Percentiles rank a stretch among this genome's conserved stretches.
Conservation (phyloP, 345 rosid genomes). For the Gynandropsis gynandra region DNA sequence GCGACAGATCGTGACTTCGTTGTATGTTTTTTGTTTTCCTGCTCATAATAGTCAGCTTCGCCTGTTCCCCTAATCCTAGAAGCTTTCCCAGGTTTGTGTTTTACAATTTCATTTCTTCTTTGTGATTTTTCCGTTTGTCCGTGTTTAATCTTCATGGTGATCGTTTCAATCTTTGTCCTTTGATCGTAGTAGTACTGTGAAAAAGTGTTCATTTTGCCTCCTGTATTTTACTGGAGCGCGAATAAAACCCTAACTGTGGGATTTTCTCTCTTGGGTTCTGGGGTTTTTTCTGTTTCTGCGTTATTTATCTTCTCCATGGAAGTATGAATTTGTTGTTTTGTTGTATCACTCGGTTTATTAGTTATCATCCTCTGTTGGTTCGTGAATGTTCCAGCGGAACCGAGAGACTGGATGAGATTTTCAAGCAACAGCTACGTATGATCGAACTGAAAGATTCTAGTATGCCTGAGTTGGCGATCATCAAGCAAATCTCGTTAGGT, state of each 20-base stretch:
- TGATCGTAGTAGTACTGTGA: too few species aligned
- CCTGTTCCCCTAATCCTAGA: too few species aligned
- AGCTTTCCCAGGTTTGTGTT: too few species aligned
- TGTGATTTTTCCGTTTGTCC: too few species aligned
- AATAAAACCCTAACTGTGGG: conserved; percentile 24
- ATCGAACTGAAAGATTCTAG: conserved; percentile 32
- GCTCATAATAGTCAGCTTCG: too few species aligned
- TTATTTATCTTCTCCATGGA: background rate
- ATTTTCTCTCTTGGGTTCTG: conserved; percentile 7
- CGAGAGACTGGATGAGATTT: conserved; percentile 25
- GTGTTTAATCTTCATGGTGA: too few species aligned
- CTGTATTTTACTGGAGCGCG: too few species aligned
- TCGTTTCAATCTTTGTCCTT: too few species aligned
- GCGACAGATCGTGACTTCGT: conserved; percentile 27
- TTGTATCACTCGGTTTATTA: background rate
- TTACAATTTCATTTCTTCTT: too few species aligned
- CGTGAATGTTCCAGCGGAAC: conserved; percentile 6
- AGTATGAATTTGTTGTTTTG: background rate
- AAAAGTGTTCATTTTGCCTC: too few species aligned
- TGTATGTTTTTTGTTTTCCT: too few species aligned
- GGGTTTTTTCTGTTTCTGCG: background rate
- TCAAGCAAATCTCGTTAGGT: conserved; percentile 21
- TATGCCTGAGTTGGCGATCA: conserved; percentile 40
- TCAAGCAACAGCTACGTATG: conserved; percentile 35
- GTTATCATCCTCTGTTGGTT: background rate